Evolutionary conservation across 2,329 filamentous ascomycete genomes (phyloP).

Genomic region (Hypoxylon rubiginosum): DNA sequence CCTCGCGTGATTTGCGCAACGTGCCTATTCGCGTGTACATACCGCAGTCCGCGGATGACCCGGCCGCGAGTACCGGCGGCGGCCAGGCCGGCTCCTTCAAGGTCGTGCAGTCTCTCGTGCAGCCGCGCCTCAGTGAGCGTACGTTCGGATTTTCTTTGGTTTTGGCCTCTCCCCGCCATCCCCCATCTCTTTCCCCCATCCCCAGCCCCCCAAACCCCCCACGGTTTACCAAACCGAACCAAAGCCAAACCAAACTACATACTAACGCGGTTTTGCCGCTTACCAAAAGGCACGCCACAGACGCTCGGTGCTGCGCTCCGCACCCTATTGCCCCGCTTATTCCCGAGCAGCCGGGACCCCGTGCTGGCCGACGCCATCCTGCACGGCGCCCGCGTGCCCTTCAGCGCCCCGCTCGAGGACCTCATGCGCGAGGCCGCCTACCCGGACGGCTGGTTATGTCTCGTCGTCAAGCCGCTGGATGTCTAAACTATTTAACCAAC

Average conservation of each 20-base stretch:
- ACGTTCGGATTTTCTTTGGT: slow-evolving; percentile 45
- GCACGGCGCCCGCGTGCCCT: slow-evolving; percentile 87
- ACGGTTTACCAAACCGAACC: too few relatives aligned
- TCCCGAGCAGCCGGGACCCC: slow-evolving; percentile 87
- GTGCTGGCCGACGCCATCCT: slow-evolving; percentile 87
- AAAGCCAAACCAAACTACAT: slow-evolving; percentile 1
- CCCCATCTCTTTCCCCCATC: neutral
- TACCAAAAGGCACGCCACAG: slow-evolving; percentile 55
- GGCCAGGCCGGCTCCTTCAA: slow-evolving; percentile 68
- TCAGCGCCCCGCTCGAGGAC: slow-evolving; percentile 84
- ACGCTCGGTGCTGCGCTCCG: slow-evolving; percentile 83
- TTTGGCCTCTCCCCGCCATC: slow-evolving; percentile 9
- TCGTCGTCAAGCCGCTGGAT: slow-evolving; percentile 80
- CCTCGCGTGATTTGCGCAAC: slow-evolving; percentile 80
- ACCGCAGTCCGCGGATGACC: slow-evolving; percentile 64
- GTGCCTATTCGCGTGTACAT: slow-evolving; percentile 93
- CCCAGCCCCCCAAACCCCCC: neutral
- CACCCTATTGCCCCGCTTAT: slow-evolving; percentile 80
- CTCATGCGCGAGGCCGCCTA: slow-evolving; percentile 86
- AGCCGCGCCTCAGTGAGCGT: slow-evolving; percentile 55
- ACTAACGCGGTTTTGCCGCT: neutral
- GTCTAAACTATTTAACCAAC: slow-evolving; percentile 38
- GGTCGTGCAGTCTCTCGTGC: slow-evolving; percentile 81
- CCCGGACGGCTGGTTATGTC: slow-evolving; percentile 90
- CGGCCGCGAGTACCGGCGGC: slow-evolving; percentile 51